phyloP scores from a whole-genome alignment of 768 basidiomycete species.

The Rhizopogon rudus region DNA sequence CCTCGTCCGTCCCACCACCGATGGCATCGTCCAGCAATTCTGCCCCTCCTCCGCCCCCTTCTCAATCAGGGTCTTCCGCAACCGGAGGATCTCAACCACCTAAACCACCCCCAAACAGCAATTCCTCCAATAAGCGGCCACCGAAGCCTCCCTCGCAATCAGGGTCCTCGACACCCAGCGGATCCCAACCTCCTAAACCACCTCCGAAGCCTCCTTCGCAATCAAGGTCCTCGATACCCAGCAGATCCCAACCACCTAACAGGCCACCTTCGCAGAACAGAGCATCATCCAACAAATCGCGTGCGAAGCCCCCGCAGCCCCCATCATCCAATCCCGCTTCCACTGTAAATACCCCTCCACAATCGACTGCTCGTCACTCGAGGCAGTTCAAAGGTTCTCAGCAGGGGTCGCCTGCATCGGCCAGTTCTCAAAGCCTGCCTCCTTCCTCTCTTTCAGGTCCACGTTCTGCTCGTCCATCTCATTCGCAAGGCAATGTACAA shows the following conservation, averaged over 20 bases:
- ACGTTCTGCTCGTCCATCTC: too few species aligned
- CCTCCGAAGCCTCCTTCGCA: constrained; percentile 12
- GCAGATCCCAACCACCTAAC: neutral
- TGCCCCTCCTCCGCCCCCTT: constrained; percentile 18
- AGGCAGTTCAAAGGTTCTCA: neutral
- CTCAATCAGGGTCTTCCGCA: constrained; percentile 12
- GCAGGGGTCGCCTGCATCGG: neutral
- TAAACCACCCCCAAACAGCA: constrained; percentile 6
- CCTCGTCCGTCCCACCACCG: constrained; percentile 2
- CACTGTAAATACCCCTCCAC: neutral
- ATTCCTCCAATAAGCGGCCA: neutral
- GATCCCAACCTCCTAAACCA: neutral
- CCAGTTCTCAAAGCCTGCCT: neutral
- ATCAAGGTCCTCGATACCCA: constrained; percentile 2
- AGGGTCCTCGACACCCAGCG: constrained; percentile 2
- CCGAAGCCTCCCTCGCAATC: constrained; percentile 10
- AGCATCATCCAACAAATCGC: too few species aligned
- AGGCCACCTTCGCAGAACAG: constrained; percentile 1
- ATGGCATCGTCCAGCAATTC: constrained; percentile 14
- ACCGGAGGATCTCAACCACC: constrained; percentile 14
- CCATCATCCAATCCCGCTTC: constrained; percentile 3
- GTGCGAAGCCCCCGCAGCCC: constrained; percentile 1
- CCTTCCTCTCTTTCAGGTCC: neutral
- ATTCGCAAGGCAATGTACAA: neutral
- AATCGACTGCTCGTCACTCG: neutral